Evolutionary conservation across 2,329 filamentous ascomycete species (phyloP).

Genomic region (Alternaria sp.): DNA sequence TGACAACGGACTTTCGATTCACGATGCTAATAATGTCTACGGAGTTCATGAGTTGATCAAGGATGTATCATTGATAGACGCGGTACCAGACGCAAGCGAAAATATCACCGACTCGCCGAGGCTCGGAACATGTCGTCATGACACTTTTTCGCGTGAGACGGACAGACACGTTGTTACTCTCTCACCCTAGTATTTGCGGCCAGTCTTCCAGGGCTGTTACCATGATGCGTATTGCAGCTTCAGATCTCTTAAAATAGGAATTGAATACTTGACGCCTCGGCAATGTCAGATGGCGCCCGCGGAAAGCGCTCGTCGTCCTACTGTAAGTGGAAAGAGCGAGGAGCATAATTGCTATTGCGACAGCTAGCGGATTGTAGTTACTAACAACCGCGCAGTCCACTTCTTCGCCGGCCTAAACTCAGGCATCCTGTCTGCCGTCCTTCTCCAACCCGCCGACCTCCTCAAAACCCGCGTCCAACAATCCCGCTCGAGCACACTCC

Average conservation of each 20-base stretch:
- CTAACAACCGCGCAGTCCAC: slow-evolving; percentile 61
- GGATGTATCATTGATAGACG: not conserved
- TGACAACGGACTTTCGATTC: not conserved
- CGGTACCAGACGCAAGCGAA: not conserved
- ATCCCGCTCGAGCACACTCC: slow-evolving; percentile 72
- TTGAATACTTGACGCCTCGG: slow-evolving; percentile 38
- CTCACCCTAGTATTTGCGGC: not conserved
- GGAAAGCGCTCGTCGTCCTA: slow-evolving; percentile 57
- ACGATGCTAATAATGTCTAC: not conserved
- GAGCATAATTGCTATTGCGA: not conserved
- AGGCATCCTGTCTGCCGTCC: slow-evolving; percentile 83
- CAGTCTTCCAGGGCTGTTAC: slow-evolving; percentile 1
- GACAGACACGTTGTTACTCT: not conserved
- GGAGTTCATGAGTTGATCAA: not conserved
- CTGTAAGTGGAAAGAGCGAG: slow-evolving; percentile 45
- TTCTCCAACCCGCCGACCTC: slow-evolving; percentile 93
- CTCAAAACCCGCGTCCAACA: slow-evolving; percentile 97
- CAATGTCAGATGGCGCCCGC: slow-evolving; percentile 58
- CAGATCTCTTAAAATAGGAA: slow-evolving; percentile 25
- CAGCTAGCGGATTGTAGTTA: not conserved
- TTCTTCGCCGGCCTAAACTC: slow-evolving; percentile 88
- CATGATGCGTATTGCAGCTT: slow-evolving; percentile 16
- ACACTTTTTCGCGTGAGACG: slow-evolving; percentile 12
- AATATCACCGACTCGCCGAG: slow-evolving; percentile 13
- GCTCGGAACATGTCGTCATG: slow-evolving; percentile 10